Percentiles rank a stretch among this genome's conserved stretches.
Evolutionary conservation across 805 yeast genomes (phyloP).

Genomic region (Sungouiozyma intestinalis): DNA sequence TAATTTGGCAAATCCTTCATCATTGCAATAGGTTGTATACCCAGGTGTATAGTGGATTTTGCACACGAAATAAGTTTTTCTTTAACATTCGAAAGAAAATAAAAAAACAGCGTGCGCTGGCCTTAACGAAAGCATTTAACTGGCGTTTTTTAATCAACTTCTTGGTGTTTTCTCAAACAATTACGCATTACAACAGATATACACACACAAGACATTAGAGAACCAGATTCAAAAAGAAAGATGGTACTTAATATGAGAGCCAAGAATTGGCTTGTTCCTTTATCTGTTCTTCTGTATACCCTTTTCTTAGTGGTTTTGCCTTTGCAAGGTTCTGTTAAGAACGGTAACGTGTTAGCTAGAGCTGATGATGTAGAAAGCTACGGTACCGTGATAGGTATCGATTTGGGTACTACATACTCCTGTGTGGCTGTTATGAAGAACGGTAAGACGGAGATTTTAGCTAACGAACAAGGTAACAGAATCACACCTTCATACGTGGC

Average conservation of each 20-base stretch:
- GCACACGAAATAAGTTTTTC: background rate
- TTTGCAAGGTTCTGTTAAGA: constrained; percentile 6
- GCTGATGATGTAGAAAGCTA: constrained; percentile 38
- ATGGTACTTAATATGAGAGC: background rate
- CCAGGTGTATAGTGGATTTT: too few relatives aligned
- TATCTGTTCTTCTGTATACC: constrained; percentile 26
- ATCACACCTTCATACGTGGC: constrained; percentile 94
- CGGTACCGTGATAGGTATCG: constrained; percentile 81
- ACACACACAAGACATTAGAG: background rate
- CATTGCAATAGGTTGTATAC: too few relatives aligned
- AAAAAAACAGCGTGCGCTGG: background rate
- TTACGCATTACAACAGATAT: background rate
- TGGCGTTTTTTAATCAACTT: too few relatives aligned
- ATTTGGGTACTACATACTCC: constrained; percentile 94
- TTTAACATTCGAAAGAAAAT: background rate
- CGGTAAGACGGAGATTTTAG: constrained; percentile 84
- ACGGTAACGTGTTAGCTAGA: constrained; percentile 23
- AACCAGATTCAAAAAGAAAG: background rate
- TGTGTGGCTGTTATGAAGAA: constrained; percentile 86
- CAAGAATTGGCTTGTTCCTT: constrained; percentile 39
- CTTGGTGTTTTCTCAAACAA: too few relatives aligned
- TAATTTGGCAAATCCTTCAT: too few relatives aligned
- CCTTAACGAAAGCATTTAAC: background rate
- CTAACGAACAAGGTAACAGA: constrained; percentile 96
- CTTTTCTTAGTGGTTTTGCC: constrained; percentile 25